Evolutionary conservation across 2,329 filamentous ascomycete genomes (phyloP).

Genomic region (Fusarium papillatum): DNA sequence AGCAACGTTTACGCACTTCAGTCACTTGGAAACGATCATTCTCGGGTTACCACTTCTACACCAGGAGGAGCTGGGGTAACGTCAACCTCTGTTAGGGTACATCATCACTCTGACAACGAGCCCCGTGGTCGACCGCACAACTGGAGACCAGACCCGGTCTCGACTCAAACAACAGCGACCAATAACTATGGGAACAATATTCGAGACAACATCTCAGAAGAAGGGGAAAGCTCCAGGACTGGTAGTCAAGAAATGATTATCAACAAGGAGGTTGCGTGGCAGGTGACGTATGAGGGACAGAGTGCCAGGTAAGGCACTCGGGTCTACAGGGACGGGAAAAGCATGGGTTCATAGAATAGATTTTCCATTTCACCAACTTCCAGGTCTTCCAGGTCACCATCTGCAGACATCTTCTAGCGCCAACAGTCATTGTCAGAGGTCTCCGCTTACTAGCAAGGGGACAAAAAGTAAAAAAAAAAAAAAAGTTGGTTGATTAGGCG

Average conservation of each 20-base stretch:
- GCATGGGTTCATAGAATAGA: not conserved
- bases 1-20: conserved; percentile 29
- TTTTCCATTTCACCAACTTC: not conserved
- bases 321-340: not conserved
- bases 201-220: conserved; percentile 21
- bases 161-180: not conserved
- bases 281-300: conserved; percentile 25
- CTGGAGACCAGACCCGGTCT: conserved; percentile 33
- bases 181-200: conserved; percentile 5
- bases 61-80: not conserved
- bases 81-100: not conserved
- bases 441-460: not conserved
- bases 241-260: conserved; percentile 40
- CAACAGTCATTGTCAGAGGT: not conserved
- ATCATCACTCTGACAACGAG: conserved; percentile 9
- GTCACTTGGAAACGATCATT: conserved; percentile 23
- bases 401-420: not conserved
- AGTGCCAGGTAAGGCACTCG: not conserved
- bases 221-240: conserved; percentile 22
- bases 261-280: conserved; percentile 34
- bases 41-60: conserved; percentile 12
- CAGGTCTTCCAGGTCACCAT: not conserved
- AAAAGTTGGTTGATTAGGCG: not conserved
- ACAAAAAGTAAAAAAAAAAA: not conserved
- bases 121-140: conserved; percentile 15